Percentiles rank a stretch among this genome's conserved stretches.
These are phyloP conservation scores for Clonostachys rosea DNA, from an alignment of 2,329 filamentous ascomycete species.

Conservation along the genomic window DNA sequence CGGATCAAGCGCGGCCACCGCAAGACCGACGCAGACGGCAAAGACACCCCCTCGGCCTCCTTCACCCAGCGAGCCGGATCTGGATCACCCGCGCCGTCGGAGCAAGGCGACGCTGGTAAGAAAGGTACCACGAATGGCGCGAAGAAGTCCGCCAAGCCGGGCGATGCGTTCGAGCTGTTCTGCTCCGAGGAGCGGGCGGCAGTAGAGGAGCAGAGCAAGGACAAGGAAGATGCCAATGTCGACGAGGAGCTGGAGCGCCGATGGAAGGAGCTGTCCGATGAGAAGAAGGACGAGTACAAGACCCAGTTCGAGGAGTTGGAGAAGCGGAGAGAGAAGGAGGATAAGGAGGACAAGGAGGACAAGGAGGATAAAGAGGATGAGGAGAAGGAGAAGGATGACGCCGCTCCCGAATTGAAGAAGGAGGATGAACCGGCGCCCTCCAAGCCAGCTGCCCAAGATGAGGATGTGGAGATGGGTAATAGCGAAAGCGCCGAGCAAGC, in stretches of 20 bases:
- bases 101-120: slow-evolving; percentile 14
- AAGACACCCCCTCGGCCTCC: slow-evolving; percentile 29
- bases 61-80: slow-evolving; percentile 41
- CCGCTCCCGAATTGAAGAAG: not conserved
- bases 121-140: slow-evolving; percentile 30
- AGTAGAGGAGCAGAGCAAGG: slow-evolving; percentile 22
- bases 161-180: slow-evolving; percentile 47
- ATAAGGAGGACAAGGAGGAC: slow-evolving; percentile 7
- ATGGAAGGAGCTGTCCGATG: slow-evolving; percentile 49
- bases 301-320: slow-evolving; percentile 16
- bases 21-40: slow-evolving; percentile 44
- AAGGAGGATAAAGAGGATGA: slow-evolving; percentile 13
- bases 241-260: slow-evolving; percentile 50
- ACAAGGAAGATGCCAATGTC: slow-evolving; percentile 29
- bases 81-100: slow-evolving; percentile 39
- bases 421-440: not conserved
- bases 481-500: slow-evolving; percentile 1
- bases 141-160: slow-evolving; percentile 31
- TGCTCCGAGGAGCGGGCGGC: slow-evolving; percentile 41
- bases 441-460: slow-evolving; percentile 1
- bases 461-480: slow-evolving; percentile 7
- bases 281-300: slow-evolving; percentile 44
- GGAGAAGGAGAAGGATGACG: slow-evolving; percentile 11
- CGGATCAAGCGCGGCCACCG: slow-evolving; percentile 70
- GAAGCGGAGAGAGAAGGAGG: slow-evolving; percentile 7